Evolutionary conservation across 2,329 filamentous ascomycete species (phyloP), one percentile per base, ranked within the genome.

Genomic region (Penicillium occitanis): DNA sequence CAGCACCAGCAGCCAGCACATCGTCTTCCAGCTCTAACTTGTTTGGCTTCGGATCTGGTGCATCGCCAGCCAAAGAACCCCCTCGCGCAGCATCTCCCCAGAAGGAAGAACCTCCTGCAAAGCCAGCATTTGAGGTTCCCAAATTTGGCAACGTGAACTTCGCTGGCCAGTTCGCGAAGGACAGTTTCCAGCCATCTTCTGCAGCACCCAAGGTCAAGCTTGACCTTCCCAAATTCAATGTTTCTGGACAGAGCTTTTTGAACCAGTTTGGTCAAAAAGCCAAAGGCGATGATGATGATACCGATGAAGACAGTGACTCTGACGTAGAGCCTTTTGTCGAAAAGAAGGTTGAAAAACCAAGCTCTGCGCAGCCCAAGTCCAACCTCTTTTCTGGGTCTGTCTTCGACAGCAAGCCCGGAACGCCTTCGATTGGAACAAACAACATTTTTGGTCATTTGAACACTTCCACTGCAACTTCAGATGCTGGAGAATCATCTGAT

Each of bases 251-350:
- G 2, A 67, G 44, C 28, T 67, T 67, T 10, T 58, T 65, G 35
- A 53, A 22, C 5, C 66, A 67, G 28, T 67, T 67, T 65, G 57
- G 46, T 44, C 64, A 66, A 42, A 14, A 69, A 46, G 53, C 70
- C n/a, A 63, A 63, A 19, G 53, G 37, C 3, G 53, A 67, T 10
- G 64, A 57, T 61, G 64, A 67, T 11, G 58, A 65, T 10, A 51
- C 63, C 14, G 66, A 67, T 25, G 63, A 67, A 22, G 57, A 61
- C 30, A 61, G 55, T 19, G 63, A 67, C 28, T 64, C 78, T 58
- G 79, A 80, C 53, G 77, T 79, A 57, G 80, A 80, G 55, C 81
- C 79, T 65, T 72, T 28, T 44, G 30, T 14, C 8, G 63, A 67
- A 17, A 61, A 67, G 58, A 58, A 48, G 14, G 60, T 37, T 40